Evolutionary conservation across 306 rosid species (phyloP).

Genomic region (Luffa aegyptiaca): DNA sequence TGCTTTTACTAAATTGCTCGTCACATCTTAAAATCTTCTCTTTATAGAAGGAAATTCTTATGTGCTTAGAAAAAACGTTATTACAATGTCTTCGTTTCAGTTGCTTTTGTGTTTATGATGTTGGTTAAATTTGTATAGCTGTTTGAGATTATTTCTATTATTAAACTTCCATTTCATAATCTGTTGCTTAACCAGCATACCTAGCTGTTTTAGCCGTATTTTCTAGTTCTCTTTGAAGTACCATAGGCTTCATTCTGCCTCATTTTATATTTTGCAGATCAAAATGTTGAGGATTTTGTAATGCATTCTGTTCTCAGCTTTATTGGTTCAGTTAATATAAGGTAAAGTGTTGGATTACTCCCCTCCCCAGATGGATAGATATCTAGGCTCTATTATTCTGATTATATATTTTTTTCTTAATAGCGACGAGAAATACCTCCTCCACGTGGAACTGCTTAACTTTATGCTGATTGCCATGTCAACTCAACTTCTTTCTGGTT

Average conservation of each 20-base stretch:
- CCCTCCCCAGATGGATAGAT: constrained; percentile 20
- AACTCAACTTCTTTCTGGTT: constrained; percentile 93
- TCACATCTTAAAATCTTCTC: neutral
- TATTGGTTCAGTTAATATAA: constrained; percentile 69
- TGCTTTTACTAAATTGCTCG: neutral
- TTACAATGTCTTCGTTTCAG: neutral
- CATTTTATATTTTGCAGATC: constrained; percentile 46
- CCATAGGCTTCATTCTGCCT: neutral
- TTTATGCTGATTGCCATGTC: constrained; percentile 90
- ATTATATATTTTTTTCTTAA: constrained; percentile 16
- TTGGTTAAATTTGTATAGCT: neutral
- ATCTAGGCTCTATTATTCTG: constrained; percentile 19
- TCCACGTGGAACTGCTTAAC: constrained; percentile 89
- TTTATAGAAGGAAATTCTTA: neutral
- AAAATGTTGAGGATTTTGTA: constrained; percentile 51
- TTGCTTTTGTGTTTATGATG: neutral
- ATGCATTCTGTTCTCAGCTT: constrained; percentile 65
- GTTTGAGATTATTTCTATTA: neutral
- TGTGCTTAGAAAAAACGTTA: neutral
- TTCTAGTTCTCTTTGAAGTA: neutral
- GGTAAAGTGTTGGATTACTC: constrained; percentile 42
- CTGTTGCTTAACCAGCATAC: neutral
- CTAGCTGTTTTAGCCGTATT: neutral
- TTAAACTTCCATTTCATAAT: neutral
- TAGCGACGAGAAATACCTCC: constrained; percentile 55